Percentiles rank a stretch among this genome's conserved stretches.
Conservation (phyloP, 2,329 filamentous ascomycete species). For the Coniochaeta ligniaria region DNA sequence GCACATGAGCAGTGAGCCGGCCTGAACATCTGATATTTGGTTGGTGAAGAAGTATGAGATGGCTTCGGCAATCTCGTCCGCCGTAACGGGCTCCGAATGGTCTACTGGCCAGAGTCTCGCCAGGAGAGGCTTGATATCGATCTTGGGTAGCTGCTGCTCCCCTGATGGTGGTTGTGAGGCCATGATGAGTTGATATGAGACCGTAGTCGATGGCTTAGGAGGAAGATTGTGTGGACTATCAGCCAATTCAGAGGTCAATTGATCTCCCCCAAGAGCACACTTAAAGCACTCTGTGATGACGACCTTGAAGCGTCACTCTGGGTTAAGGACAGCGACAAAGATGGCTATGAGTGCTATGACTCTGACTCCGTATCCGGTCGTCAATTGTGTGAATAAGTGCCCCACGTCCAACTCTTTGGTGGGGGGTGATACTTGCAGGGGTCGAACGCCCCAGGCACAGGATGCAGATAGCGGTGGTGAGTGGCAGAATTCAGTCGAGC, state of each 20-base stretch:
- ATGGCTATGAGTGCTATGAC: neutral
- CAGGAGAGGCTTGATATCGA: slow-evolving; percentile 65
- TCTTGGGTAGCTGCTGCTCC: slow-evolving; percentile 13
- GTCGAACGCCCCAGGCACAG: neutral
- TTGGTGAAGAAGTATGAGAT: slow-evolving; percentile 90
- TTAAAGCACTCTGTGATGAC: neutral
- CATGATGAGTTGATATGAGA: neutral
- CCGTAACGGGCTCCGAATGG: slow-evolving; percentile 44
- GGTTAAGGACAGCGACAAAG: neutral
- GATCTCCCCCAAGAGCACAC: too few relatives aligned
- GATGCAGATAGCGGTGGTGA: neutral
- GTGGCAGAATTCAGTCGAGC: neutral
- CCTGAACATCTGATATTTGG: slow-evolving; percentile 79
- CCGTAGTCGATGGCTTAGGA: neutral
- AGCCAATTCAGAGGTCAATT: neutral
- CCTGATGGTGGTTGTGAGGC: neutral
- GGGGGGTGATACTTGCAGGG: neutral
- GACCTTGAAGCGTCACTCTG: neutral
- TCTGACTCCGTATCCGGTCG: neutral
- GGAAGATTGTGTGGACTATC: neutral
- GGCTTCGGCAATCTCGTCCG: slow-evolving; percentile 81
- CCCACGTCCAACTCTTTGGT: neutral
- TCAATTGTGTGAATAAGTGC: slow-evolving; percentile 1
- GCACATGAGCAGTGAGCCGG: slow-evolving; percentile 78
- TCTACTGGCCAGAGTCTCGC: slow-evolving; percentile 62